These are phyloP conservation scores for Piper betle DNA, from an alignment of 164 flowering plant genomes.

Conservation along the genomic window DNA sequence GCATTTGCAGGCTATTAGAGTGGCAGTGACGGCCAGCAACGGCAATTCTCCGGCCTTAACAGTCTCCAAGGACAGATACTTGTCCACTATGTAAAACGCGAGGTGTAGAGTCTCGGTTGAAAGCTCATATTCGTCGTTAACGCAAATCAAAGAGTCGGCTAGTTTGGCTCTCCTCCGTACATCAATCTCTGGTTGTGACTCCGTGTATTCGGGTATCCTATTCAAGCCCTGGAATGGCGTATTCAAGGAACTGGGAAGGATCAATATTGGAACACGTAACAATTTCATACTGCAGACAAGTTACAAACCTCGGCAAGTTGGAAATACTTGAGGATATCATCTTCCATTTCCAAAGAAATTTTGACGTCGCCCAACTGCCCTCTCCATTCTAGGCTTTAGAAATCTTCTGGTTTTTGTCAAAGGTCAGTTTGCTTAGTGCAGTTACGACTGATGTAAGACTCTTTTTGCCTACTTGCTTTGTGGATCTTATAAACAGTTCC, in stretches of 20 bases:
- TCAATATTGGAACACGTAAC: no score
- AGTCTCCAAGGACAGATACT: conserved; percentile 41
- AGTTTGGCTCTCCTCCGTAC: conserved; percentile 73
- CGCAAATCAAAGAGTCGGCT: conserved; percentile 82
- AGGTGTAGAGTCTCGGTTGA: conserved; percentile 75
- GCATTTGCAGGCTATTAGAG: conserved; percentile 81
- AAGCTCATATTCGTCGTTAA: conserved; percentile 61
- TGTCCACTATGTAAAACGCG: conserved; percentile 66
- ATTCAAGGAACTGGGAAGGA: no score
- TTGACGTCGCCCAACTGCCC: no score
- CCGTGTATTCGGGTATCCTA: conserved; percentile 48
- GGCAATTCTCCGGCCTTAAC: conserved; percentile 60
- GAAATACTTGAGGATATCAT: conserved; percentile 75
- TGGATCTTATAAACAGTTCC: neutral
- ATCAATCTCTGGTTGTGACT: conserved; percentile 59
- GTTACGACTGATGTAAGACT: conserved; percentile 59
- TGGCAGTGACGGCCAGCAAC: conserved; percentile 62
- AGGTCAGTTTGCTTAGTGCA: conserved; percentile 89
- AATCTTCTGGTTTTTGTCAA: conserved; percentile 47
- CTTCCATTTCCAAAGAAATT: conserved; percentile 86
- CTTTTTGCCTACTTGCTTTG: conserved; percentile 9
- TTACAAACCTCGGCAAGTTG: conserved; percentile 50
- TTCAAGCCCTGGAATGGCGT: conserved; percentile 32
- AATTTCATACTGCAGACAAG: neutral
- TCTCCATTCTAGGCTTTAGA: no score